phyloP scores from a whole-genome alignment of 2,329 filamentous ascomycete genomes.

The Incumbomyces delicatus region DNA sequence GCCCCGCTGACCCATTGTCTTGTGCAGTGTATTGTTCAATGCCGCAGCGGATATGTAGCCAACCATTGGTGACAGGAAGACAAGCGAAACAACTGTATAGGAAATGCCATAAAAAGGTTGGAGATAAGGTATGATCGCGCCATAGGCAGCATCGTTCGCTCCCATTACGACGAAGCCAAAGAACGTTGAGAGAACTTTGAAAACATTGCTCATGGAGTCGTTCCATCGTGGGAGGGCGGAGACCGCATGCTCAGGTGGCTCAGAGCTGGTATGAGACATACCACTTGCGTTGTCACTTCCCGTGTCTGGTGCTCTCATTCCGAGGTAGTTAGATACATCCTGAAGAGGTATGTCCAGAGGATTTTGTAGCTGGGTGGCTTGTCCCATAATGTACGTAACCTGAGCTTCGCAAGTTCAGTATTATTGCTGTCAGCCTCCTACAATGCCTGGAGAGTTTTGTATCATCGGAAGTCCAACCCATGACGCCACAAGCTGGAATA shows the following conservation, averaged over 20 bases:
- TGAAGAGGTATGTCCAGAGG: not conserved
- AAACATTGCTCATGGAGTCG: slow-evolving; percentile 27
- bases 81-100: slow-evolving; percentile 38
- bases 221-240: slow-evolving; percentile 30
- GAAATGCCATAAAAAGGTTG: slow-evolving; percentile 34
- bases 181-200: slow-evolving; percentile 42
- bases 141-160: slow-evolving; percentile 47
- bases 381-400: too few species aligned
- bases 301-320: not conserved
- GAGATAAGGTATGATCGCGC: slow-evolving; percentile 36
- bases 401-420: too few species aligned
- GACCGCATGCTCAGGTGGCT: slow-evolving; percentile 20
- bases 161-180: slow-evolving; percentile 48
- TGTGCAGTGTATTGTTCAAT: slow-evolving; percentile 35
- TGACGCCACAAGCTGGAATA: too few species aligned
- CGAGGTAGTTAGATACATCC: slow-evolving; percentile 6
- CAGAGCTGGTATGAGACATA: slow-evolving; percentile 5
- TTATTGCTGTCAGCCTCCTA: too few species aligned
- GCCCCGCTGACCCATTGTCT: slow-evolving; percentile 54
- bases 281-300: not conserved
- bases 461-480: too few species aligned
- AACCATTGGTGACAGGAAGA: slow-evolving; percentile 40
- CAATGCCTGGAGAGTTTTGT: too few species aligned
- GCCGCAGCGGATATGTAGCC: slow-evolving; percentile 38
- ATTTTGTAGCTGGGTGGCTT: too few species aligned